Conservation (phyloP, 257 asterid species). For the Solanum appendiculatum region DNA sequence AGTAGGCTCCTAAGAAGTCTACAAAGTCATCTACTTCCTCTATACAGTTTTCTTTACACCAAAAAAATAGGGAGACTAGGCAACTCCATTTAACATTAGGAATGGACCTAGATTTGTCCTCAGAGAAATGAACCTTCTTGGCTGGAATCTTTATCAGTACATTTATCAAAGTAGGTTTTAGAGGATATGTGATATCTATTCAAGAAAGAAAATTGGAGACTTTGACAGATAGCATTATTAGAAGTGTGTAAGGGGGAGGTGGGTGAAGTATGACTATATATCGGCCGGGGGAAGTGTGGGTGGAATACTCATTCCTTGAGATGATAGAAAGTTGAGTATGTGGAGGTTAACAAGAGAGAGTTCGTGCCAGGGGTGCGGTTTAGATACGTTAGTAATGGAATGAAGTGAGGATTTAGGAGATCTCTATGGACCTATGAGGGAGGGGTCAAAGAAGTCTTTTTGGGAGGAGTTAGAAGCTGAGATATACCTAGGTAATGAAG, state of each 20-base stretch:
- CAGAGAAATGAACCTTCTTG: background rate
- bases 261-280: background rate
- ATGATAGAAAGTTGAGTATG: background rate
- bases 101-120: too few species aligned
- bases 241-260: background rate
- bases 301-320: background rate
- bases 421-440: background rate
- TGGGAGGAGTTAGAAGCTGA: background rate
- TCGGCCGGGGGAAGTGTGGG: background rate
- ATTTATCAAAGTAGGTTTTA: background rate
- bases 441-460: background rate
- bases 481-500: background rate
- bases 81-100: background rate
- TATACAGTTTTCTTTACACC: too few species aligned
- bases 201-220: background rate
- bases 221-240: background rate
- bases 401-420: background rate
- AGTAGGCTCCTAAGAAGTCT: background rate
- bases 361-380: background rate
- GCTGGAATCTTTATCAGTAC: background rate
- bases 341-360: background rate
- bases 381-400: background rate
- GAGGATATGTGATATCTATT: background rate
- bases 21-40: background rate
- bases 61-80: too few species aligned